phyloP scores from a whole-genome alignment of 805 yeast genomes.

The Candida pseudoglaebosa region DNA sequence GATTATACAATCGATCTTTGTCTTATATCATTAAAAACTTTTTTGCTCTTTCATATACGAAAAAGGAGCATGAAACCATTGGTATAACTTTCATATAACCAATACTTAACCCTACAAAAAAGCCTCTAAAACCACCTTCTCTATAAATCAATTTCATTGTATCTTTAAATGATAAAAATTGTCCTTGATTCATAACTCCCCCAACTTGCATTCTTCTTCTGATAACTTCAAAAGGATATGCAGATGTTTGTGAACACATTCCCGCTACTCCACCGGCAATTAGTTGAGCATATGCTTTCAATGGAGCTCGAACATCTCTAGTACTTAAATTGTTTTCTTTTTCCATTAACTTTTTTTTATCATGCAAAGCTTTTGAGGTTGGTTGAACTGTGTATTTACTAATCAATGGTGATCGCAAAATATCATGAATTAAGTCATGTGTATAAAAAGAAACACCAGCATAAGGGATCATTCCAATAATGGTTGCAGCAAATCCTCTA shows the following conservation, averaged over 20 bases:
- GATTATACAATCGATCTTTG: no score
- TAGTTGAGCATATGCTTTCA: conserved; percentile 88
- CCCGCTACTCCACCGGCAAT: conserved; percentile 96
- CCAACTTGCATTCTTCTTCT: conserved; percentile 96
- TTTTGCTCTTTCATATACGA: conserved; percentile 87
- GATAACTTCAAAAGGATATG: conserved; percentile 93
- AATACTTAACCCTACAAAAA: conserved; percentile 89
- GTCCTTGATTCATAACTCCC: conserved; percentile 63
- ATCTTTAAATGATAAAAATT: conserved; percentile 47
- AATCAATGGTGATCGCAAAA: conserved; percentile 61
- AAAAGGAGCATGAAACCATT: conserved; percentile 95
- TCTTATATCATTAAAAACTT: conserved; percentile 52
- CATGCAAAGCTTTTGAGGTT: conserved; percentile 3
- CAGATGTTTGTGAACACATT: conserved; percentile 90
- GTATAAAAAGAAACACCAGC: conserved; percentile 97
- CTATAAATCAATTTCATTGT: conserved; percentile 59
- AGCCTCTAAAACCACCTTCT: conserved; percentile 82
- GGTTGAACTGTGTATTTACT: conserved; percentile 47
- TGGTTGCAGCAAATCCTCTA: conserved; percentile 91
- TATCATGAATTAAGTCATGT: conserved; percentile 86
- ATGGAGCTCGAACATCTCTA: conserved; percentile 55
- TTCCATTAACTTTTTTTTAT: conserved; percentile 8
- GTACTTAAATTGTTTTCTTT: conserved; percentile 21
- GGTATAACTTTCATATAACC: conserved; percentile 95
- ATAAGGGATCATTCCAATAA: conserved; percentile 93